A percentile compares a stretch with the other conserved stretches of the same genome.
Conservation (phyloP, 2,329 filamentous ascomycete species). For the Cercospora beticola region DNA sequence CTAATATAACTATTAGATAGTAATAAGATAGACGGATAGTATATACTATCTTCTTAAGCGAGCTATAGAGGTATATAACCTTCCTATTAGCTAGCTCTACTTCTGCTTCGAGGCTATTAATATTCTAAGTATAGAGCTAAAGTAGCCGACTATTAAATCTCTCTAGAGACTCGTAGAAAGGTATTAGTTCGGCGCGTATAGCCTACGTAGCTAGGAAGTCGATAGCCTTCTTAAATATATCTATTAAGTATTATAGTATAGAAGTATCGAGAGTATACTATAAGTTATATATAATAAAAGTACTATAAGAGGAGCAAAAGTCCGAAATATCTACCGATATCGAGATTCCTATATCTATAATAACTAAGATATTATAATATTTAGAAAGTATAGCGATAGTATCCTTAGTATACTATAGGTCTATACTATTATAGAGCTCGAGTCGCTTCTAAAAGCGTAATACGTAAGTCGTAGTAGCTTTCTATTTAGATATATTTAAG, state of each 20-base stretch:
- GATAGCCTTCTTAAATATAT: not conserved
- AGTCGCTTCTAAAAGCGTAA: not conserved
- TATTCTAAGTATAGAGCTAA: no score
- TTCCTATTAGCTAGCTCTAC: no score
- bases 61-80: no score
- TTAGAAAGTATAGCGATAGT: not conserved
- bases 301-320: constrained; percentile 67
- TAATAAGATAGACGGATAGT: no score
- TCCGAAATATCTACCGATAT: constrained; percentile 76
- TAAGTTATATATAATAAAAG: not conserved
- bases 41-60: no score
- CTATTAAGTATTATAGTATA: not conserved
- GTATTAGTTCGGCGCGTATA: no score
- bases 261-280: not conserved
- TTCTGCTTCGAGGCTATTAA: no score
- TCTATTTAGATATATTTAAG: not conserved
- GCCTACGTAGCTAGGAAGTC: not conserved
- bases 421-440: not conserved
- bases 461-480: not conserved
- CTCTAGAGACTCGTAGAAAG: no score
- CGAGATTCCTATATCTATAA: constrained; percentile 75
- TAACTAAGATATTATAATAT: not conserved
- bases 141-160: no score
- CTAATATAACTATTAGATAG: no score
- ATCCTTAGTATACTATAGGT: not conserved